Evolutionary conservation across 2,329 filamentous ascomycete genomes (phyloP), one percentile per base, ranked within the genome.

Genomic region (Aciculosporium take): DNA sequence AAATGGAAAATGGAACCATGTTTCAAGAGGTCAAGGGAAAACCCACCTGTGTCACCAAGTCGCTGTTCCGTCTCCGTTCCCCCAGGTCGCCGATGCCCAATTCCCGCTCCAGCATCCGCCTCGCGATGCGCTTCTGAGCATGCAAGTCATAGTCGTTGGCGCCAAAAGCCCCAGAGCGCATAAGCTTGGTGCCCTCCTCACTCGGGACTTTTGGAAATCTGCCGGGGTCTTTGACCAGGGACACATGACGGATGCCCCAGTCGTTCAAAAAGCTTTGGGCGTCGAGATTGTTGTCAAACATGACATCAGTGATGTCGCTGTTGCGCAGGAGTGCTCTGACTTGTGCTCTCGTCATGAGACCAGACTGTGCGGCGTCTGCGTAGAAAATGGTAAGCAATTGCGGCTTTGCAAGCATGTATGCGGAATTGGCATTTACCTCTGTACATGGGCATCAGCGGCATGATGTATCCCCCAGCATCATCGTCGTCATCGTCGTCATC

Each of bases 121-220:
- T 72, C 9, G 79, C 72, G 15, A 94, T 59, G 47, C 76, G 72
- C 56, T 79, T 75, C 55, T 64, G 74, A 46, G 54, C 67, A 45
- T 61, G 69, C 49, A 65, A 66, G 51, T 66, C 65, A 43, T 67
- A 61, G 34, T 81, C 71, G 43, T 78, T 81, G 15, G 69, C 68
- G 27, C 89, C 89, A 61, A 95, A 96, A 2, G 67, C 68, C 1
- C 89, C 89, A 24, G 79, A 81, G 30, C 76, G 69, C 87, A 96
- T 94, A 46, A 96, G 65, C 50, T 81, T 75, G 37, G 62, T 68
- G 7, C 91, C 89, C 46, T 76, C 71, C 9, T 83, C 76, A 52
- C 81, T 94, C 0, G 89, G 89, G 0, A 94, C 77, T 51, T 83
- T 83, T n/a, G 88, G 85, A 45, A 88, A 88, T 34, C 74, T 64